A percentile compares a stretch with the other conserved stretches of the same genome.
These are phyloP conservation scores for Dendryphion nanum DNA, from an alignment of 2,329 filamentous ascomycete genomes.

Conservation along the genomic window DNA sequence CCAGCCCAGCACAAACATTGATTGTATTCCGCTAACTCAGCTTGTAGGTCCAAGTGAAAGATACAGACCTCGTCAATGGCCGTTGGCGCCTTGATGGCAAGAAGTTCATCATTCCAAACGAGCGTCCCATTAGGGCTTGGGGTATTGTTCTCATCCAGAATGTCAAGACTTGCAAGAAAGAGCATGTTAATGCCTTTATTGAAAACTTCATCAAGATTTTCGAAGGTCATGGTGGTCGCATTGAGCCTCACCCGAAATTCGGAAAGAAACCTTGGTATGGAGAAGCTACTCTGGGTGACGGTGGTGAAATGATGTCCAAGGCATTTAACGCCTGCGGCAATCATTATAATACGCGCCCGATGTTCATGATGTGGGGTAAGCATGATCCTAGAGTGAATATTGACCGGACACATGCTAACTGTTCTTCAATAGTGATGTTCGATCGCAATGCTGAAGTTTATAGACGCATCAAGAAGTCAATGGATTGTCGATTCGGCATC, in stretches of 20 bases:
- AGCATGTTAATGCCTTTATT: constrained; percentile 53
- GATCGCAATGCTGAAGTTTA: constrained; percentile 73
- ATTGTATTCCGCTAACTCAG: no score
- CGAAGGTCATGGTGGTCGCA: constrained; percentile 58
- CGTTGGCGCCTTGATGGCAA: constrained; percentile 87
- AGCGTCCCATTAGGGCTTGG: constrained; percentile 66
- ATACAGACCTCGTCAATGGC: constrained; percentile 55
- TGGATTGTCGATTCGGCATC: constrained; percentile 81
- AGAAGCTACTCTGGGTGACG: constrained; percentile 28
- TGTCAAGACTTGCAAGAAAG: constrained; percentile 45
- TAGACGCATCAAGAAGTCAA: constrained; percentile 82
- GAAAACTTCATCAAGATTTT: constrained; percentile 63
- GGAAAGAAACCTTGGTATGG: constrained; percentile 33
- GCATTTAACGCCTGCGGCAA: constrained; percentile 58
- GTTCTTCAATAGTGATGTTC: no score
- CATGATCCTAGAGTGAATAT: no score
- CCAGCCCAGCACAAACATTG: no score
- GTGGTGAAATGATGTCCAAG: constrained; percentile 54
- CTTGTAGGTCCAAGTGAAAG: constrained; percentile 22
- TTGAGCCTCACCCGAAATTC: constrained; percentile 37
- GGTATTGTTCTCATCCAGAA: constrained; percentile 66
- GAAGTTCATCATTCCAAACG: constrained; percentile 69
- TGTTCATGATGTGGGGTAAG: constrained; percentile 80
- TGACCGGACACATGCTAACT: no score
- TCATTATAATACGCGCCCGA: constrained; percentile 57